A percentile compares a stretch with the other conserved stretches of the same genome.
Evolutionary conservation across 2,329 filamentous ascomycete species (phyloP).

Genomic region (Aphanoascus verrucosus): DNA sequence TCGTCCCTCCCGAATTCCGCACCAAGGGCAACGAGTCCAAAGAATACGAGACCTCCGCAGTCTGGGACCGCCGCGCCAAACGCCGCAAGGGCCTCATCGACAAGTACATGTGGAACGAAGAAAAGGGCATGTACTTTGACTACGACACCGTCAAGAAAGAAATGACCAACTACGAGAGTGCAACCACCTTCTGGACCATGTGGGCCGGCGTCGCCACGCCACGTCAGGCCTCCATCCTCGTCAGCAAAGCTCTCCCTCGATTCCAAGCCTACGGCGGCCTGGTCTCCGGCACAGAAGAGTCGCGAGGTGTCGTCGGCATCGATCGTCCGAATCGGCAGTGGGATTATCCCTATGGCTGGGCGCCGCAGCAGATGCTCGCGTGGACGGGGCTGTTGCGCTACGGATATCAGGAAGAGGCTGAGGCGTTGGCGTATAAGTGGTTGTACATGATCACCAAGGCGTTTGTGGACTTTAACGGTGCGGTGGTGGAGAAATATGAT

Average conservation of each 20-base stretch:
- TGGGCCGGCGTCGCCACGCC: conserved; percentile 87
- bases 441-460: conserved; percentile 97
- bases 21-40: conserved; percentile 53
- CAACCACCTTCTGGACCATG: conserved; percentile 93
- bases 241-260: conserved; percentile 68
- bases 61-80: conserved; percentile 83
- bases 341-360: conserved; percentile 98
- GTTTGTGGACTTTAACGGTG: conserved; percentile 96
- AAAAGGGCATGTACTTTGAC: conserved; percentile 94
- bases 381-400: conserved; percentile 91
- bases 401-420: conserved; percentile 80
- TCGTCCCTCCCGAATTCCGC: conserved; percentile 75
- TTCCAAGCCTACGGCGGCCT: conserved; percentile 84
- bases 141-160: conserved; percentile 78
- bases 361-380: conserved; percentile 94
- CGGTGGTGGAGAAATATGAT: conserved; percentile 98
- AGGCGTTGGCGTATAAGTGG: conserved; percentile 90
- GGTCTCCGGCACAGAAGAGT: conserved; percentile 79
- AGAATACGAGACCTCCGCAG: conserved; percentile 67
- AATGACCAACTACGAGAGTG: conserved; percentile 75
- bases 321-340: conserved; percentile 90
- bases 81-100: conserved; percentile 76
- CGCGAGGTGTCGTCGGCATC: conserved; percentile 66
- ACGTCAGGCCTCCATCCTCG: conserved; percentile 72
- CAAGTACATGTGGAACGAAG: conserved; percentile 86